Conservation (phyloP, 2,329 filamentous ascomycete species). For the Keithomyces neogunnii region DNA sequence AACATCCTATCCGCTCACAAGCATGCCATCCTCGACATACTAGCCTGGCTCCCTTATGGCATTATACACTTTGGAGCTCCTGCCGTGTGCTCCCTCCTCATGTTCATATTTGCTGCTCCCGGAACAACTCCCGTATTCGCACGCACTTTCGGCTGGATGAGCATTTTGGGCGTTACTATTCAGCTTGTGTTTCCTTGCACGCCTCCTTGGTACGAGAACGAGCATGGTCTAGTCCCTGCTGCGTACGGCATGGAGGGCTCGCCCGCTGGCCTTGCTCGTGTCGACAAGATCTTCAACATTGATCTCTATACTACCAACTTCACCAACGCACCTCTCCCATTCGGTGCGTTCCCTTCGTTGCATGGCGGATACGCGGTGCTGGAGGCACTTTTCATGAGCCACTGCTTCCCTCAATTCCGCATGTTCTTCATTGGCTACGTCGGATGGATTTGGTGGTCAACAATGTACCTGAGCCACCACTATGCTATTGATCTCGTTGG, state of each 20-base stretch:
- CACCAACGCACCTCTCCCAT: conserved; percentile 81
- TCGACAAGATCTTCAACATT: conserved; percentile 83
- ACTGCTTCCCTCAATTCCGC: conserved; percentile 78
- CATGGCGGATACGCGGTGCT: conserved; percentile 85
- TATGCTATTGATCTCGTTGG: conserved; percentile 90
- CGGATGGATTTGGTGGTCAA: conserved; percentile 96
- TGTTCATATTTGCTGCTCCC: conserved; percentile 85
- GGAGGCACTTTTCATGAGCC: conserved; percentile 86
- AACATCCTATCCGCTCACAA: conserved; percentile 92
- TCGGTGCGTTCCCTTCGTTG: conserved; percentile 89
- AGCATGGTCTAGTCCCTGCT: conserved; percentile 81
- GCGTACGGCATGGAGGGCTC: conserved; percentile 88
- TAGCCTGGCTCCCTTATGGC: conserved; percentile 92
- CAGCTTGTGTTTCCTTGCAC: conserved; percentile 90
- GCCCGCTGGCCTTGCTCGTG: conserved; percentile 78
- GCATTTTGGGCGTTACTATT: conserved; percentile 76
- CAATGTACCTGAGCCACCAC: conserved; percentile 96
- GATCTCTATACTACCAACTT: conserved; percentile 92
- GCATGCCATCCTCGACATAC: conserved; percentile 70
- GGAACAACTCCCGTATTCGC: conserved; percentile 79
- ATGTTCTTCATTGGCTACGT: conserved; percentile 76
- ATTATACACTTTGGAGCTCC: conserved; percentile 84
- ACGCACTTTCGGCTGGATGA: conserved; percentile 86
- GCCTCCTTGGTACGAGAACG: conserved; percentile 93
- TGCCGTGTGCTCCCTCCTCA: conserved; percentile 64